phyloP scores from a whole-genome alignment of 106 monocot genomes.

The Allium cepa region DNA sequence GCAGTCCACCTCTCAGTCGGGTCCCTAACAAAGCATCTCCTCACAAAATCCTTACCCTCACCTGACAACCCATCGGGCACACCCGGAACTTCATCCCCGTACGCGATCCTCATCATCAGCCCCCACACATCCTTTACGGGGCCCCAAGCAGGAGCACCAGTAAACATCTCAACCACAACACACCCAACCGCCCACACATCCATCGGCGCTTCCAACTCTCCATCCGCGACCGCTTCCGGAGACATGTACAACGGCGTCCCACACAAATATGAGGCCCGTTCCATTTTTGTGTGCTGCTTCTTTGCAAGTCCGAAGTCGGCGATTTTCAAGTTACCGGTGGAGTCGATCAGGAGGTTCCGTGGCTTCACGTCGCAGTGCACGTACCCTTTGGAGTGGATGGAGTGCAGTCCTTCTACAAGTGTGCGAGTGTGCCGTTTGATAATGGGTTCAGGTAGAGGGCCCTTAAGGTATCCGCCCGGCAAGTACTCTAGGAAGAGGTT shows the following conservation, averaged over 20 bases:
- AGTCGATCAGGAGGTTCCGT: conserved; percentile 32
- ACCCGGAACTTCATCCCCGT: conserved; percentile 11
- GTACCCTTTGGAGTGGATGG: conserved; percentile 24
- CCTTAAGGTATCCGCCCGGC: conserved; percentile 25
- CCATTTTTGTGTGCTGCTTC: background rate
- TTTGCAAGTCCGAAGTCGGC: conserved; percentile 38
- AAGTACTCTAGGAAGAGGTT: conserved; percentile 41
- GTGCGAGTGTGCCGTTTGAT: conserved; percentile 18
- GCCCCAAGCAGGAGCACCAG: conserved; percentile 34
- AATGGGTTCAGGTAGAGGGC: conserved; percentile 4
- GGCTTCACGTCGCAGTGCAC: conserved; percentile 52
- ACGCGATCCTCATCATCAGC: conserved; percentile 16
- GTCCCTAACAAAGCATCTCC: conserved; percentile 17
- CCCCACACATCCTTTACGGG: background rate
- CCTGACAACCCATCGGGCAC: conserved; percentile 20
- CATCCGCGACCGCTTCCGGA: conserved; percentile 33
- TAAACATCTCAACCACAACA: conserved; percentile 42
- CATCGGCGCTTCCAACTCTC: conserved; percentile 27
- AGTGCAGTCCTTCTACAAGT: conserved; percentile 25
- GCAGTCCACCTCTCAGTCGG: conserved; percentile 29
- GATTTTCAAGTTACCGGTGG: conserved; percentile 19
- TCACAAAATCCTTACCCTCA: conserved; percentile 31
- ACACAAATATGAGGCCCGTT: background rate
- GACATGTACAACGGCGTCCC: conserved; percentile 69
- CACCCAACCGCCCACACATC: conserved; percentile 66